A percentile compares a stretch with the other conserved stretches of the same genome.
Conservation (phyloP, 2,329 filamentous ascomycete genomes). For the Scedosporium minutisporum region DNA sequence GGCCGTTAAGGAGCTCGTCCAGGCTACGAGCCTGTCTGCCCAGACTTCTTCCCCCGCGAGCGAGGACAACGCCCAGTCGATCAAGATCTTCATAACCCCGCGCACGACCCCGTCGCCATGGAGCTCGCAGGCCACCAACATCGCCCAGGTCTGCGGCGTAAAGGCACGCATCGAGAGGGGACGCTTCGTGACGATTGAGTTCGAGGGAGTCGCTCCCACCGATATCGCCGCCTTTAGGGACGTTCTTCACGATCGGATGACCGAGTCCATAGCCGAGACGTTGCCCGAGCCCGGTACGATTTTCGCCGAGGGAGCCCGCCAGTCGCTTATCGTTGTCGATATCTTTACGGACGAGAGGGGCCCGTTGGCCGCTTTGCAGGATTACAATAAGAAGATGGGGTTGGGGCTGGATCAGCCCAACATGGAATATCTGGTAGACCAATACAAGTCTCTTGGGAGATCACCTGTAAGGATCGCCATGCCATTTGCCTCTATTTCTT, state of each 20-base stretch:
- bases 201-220: slow-evolving; percentile 36
- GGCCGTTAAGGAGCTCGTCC: slow-evolving; percentile 32
- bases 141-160: slow-evolving; percentile 84
- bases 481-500: background rate
- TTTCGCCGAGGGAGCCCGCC: slow-evolving; percentile 60
- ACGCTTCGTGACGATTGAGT: slow-evolving; percentile 61
- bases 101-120: slow-evolving; percentile 80
- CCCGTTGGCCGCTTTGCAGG: slow-evolving; percentile 63
- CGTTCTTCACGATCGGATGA: slow-evolving; percentile 88
- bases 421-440: slow-evolving; percentile 85
- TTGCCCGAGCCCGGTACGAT: slow-evolving; percentile 64
- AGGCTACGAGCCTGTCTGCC: slow-evolving; percentile 5
- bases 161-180: slow-evolving; percentile 75
- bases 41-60: slow-evolving; percentile 32
- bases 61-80: slow-evolving; percentile 34
- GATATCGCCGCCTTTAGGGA: slow-evolving; percentile 51
- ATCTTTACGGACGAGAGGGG: slow-evolving; percentile 56
- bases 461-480: slow-evolving; percentile 37
- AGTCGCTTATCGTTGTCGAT: slow-evolving; percentile 63
- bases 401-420: slow-evolving; percentile 81
- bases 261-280: slow-evolving; percentile 62
- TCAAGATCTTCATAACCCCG: slow-evolving; percentile 65
- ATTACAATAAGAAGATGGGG: slow-evolving; percentile 76
- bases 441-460: slow-evolving; percentile 35
- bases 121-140: slow-evolving; percentile 93